These are phyloP conservation scores for Westerdykella sp. DNA, from an alignment of 2,329 filamentous ascomycete genomes.

Conservation along the genomic window DNA sequence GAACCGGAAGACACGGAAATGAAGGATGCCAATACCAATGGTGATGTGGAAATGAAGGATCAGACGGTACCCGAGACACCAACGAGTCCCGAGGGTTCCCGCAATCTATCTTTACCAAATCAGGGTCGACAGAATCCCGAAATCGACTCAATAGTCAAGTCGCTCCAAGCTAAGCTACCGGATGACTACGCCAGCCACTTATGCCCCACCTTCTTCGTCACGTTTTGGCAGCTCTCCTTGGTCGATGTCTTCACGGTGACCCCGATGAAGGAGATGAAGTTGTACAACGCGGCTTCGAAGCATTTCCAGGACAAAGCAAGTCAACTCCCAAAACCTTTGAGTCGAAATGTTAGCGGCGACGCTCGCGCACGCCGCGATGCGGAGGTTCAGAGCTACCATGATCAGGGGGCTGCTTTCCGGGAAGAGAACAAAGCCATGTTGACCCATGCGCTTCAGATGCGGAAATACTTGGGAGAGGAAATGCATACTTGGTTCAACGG, in stretches of 20 bases:
- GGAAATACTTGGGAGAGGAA: constrained; percentile 63
- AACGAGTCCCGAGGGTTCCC: background rate
- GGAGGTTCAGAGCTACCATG: constrained; percentile 64
- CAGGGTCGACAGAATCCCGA: constrained; percentile 54
- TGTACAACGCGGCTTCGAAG: constrained; percentile 71
- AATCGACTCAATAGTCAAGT: constrained; percentile 66
- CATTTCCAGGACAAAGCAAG: constrained; percentile 50
- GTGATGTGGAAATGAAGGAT: constrained; percentile 1
- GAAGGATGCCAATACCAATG: background rate
- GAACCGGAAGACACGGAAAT: constrained; percentile 1
- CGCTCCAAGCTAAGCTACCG: constrained; percentile 57
- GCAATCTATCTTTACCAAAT: background rate
- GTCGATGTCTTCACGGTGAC: constrained; percentile 64
- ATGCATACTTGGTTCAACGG: constrained; percentile 72
- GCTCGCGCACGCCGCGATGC: constrained; percentile 62
- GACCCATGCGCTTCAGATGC: constrained; percentile 44
- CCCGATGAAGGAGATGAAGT: constrained; percentile 53
- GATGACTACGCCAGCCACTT: constrained; percentile 62
- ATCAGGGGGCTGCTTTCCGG: constrained; percentile 60
- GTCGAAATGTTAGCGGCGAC: constrained; percentile 63
- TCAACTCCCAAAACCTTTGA: constrained; percentile 52
- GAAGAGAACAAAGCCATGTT: constrained; percentile 59
- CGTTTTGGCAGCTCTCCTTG: constrained; percentile 86
- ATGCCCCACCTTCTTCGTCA: constrained; percentile 74
- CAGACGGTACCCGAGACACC: constrained; percentile 1